These are phyloP conservation scores for Talaromyces sp. DNA, from an alignment of 2,329 filamentous ascomycete genomes.

Conservation along the genomic window DNA sequence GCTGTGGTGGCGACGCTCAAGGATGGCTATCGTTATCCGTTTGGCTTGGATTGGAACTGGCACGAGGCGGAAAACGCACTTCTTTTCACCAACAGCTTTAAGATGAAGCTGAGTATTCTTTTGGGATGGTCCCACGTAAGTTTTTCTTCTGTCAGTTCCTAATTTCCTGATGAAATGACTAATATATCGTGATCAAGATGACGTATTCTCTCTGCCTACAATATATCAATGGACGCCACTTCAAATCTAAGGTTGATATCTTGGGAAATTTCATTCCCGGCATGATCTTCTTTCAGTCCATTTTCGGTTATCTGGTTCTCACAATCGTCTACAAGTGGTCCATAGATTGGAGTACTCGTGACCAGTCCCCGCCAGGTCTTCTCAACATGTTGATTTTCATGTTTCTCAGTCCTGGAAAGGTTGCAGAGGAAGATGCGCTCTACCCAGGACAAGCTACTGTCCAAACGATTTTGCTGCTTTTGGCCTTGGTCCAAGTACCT, in stretches of 20 bases:
- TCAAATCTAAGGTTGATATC: constrained; percentile 91
- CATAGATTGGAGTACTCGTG: constrained; percentile 71
- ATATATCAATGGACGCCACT: constrained; percentile 88
- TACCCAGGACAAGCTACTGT: constrained; percentile 72
- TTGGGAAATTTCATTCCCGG: constrained; percentile 96
- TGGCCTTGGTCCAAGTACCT: constrained; percentile 83
- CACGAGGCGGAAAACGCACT: constrained; percentile 93
- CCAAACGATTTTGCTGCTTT: constrained; percentile 70
- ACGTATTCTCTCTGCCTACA: constrained; percentile 94
- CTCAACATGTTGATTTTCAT: constrained; percentile 99
- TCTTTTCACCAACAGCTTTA: constrained; percentile 96
- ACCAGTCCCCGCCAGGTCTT: constrained; percentile 70
- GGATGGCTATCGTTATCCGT: constrained; percentile 80
- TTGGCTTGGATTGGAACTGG: constrained; percentile 94
- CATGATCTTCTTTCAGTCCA: constrained; percentile 99
- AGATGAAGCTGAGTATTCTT: constrained; percentile 99
- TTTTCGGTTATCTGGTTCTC: constrained; percentile 92
- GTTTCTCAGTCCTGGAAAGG: constrained; percentile 81
- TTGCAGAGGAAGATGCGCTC: constrained; percentile 59
- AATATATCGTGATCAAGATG: constrained; percentile 52
- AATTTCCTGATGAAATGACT: not conserved
- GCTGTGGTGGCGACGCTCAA: constrained; percentile 64
- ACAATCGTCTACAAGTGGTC: constrained; percentile 98
- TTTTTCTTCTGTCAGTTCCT: not conserved
- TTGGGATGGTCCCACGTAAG: constrained; percentile 81